Percentiles rank a stretch among this genome's conserved stretches.
These are phyloP conservation scores for Brassica hybrid DNA, from an alignment of 441 rosid genomes.

Conservation along the genomic window DNA sequence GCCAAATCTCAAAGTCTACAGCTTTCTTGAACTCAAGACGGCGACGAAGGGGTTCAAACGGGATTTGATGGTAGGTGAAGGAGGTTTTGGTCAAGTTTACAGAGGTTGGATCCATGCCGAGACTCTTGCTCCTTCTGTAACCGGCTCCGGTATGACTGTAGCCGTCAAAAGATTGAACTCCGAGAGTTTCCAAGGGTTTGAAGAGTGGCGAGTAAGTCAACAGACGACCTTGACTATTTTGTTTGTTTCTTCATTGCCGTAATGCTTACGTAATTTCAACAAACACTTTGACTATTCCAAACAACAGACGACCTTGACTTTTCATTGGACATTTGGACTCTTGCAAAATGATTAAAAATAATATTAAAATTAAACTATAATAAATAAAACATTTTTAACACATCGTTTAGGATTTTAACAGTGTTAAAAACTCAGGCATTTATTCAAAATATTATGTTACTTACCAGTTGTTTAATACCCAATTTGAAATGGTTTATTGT, in stretches of 20 bases:
- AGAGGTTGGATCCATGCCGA: constrained; percentile 60
- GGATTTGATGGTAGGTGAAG: constrained; percentile 59
- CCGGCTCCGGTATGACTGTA: constrained; percentile 51
- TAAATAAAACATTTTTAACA: not conserved
- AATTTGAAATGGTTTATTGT: not conserved
- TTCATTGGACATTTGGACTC: not conserved
- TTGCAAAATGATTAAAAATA: not conserved
- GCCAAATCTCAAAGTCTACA: constrained; percentile 50
- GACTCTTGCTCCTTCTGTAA: constrained; percentile 51
- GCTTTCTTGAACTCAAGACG: constrained; percentile 45
- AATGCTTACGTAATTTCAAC: constrained; percentile 7
- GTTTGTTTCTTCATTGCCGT: constrained; percentile 13
- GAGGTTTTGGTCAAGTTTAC: constrained; percentile 62
- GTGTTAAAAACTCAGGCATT: not conserved
- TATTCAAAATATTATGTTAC: not conserved
- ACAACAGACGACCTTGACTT: constrained; percentile 37
- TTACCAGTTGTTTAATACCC: not conserved
- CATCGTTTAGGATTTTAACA: constrained; percentile 3
- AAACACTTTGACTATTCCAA: not conserved
- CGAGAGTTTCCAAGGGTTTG: constrained; percentile 54
- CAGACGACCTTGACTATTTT: not conserved
- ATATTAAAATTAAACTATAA: not conserved
- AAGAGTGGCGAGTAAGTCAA: constrained; percentile 55
- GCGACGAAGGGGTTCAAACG: constrained; percentile 53
- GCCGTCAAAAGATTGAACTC: constrained; percentile 60